A percentile compares a stretch with the other conserved stretches of the same genome.
These are phyloP conservation scores for Piloderma croceum DNA, from an alignment of 768 basidiomycete genomes.

Conservation along the genomic window DNA sequence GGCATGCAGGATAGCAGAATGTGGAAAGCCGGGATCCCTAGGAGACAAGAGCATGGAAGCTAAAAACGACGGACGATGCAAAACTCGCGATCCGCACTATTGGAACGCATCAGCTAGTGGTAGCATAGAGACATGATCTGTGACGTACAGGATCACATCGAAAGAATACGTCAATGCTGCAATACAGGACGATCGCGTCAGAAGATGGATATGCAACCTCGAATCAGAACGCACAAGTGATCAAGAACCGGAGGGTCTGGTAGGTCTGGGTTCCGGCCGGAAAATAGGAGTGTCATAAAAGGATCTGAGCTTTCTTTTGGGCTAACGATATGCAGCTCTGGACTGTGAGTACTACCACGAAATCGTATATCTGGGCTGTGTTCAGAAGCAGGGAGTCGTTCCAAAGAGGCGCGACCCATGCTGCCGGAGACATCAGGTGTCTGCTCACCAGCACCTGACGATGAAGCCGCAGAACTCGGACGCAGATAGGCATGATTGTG, in stretches of 20 bases:
- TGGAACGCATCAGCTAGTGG: too few species aligned
- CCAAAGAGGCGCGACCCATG: too few species aligned
- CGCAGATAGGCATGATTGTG: slow-evolving; percentile 6
- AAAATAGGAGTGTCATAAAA: slow-evolving; percentile 61
- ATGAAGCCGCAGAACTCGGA: not conserved
- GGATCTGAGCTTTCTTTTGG: slow-evolving; percentile 42
- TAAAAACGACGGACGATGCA: slow-evolving; percentile 77
- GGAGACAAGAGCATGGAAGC: slow-evolving; percentile 77
- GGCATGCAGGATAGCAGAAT: slow-evolving; percentile 85
- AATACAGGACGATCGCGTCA: slow-evolving; percentile 3
- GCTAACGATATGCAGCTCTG: slow-evolving; percentile 38
- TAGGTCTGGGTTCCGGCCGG: slow-evolving; percentile 83
- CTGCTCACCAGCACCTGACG: too few species aligned
- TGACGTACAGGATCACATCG: slow-evolving; percentile 81
- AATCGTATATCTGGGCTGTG: slow-evolving; percentile 30
- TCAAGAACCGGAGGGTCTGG: slow-evolving; percentile 68
- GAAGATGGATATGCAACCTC: slow-evolving; percentile 2
- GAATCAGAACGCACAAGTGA: slow-evolving; percentile 57
- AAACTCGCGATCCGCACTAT: slow-evolving; percentile 78
- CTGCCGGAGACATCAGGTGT: too few species aligned
- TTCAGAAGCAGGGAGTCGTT: too few species aligned
- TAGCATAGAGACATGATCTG: too few species aligned
- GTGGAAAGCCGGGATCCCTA: slow-evolving; percentile 77
- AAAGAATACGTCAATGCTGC: slow-evolving; percentile 83
- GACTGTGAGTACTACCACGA: slow-evolving; percentile 45